phyloP scores from a whole-genome alignment of 2,329 filamentous ascomycete genomes.

The Sporothrix inflata region DNA sequence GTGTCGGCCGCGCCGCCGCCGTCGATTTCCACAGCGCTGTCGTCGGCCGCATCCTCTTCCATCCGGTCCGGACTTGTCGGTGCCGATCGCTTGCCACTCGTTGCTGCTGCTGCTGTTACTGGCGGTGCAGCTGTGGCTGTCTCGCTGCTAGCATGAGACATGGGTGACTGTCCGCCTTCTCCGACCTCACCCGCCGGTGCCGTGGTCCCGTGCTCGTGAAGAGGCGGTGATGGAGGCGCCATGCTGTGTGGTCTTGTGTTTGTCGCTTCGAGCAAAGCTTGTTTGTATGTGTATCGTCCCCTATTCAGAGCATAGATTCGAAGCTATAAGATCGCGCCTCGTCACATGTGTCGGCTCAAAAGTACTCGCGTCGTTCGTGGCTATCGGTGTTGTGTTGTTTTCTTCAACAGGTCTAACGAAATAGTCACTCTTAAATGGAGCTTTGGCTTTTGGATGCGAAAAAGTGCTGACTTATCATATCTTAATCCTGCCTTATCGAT shows the following conservation, averaged over 20 bases:
- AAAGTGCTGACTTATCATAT: neutral
- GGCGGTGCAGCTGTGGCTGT: neutral
- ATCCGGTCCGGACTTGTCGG: neutral
- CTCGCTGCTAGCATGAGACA: slow-evolving; percentile 12
- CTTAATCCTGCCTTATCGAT: slow-evolving; percentile 3
- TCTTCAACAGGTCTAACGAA: neutral
- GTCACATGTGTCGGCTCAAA: no score
- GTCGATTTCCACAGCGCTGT: neutral
- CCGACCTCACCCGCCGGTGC: neutral
- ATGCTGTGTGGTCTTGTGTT: neutral
- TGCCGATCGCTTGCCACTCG: neutral
- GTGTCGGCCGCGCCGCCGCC: neutral
- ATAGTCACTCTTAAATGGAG: neutral
- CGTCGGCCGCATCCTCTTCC: neutral
- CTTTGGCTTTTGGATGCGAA: neutral
- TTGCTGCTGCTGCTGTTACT: neutral
- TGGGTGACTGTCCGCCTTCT: neutral
- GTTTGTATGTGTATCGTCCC: neutral
- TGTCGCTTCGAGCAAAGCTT: neutral
- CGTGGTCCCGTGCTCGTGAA: neutral
- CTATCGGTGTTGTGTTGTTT: neutral
- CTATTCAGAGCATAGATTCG: neutral
- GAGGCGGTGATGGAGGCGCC: neutral
- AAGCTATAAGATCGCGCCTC: no score
- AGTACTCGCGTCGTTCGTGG: no score